A percentile compares a stretch with the other conserved stretches of the same genome.
These are phyloP conservation scores for Eimeria mitis DNA, from an alignment of 169 alveolate species.

Conservation along the genomic window DNA sequence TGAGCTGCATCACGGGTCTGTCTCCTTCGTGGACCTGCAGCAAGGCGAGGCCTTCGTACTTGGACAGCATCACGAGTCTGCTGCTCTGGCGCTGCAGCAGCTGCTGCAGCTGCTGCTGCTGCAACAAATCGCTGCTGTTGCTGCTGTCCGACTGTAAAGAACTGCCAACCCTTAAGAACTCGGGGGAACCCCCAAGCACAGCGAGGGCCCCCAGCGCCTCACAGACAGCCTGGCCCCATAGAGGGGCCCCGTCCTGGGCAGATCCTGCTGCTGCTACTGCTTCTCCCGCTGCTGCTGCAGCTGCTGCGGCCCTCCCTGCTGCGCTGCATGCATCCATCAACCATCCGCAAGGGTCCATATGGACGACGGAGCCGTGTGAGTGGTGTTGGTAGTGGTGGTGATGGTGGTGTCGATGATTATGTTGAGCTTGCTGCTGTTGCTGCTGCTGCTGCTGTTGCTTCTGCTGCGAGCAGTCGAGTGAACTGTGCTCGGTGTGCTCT, in stretches of 20 bases:
- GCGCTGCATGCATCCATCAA: conserved; percentile 19
- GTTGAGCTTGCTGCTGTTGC: background rate
- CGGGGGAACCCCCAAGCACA: conserved; percentile 68
- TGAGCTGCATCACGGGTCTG: conserved; percentile 26
- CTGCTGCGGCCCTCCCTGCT: background rate
- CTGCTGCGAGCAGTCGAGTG: background rate
- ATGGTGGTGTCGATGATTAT: background rate
- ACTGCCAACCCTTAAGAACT: conserved; percentile 75
- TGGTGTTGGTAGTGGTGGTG: conserved; percentile 11
- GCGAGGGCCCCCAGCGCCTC: conserved; percentile 79
- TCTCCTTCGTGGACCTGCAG: conserved; percentile 29
- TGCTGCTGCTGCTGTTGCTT: background rate
- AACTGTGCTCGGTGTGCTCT: background rate
- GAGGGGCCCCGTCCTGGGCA: background rate
- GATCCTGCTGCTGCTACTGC: background rate
- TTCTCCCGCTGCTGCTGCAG: conserved; percentile 31
- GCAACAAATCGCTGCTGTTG: conserved; percentile 35
- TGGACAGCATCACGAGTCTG: conserved; percentile 21
- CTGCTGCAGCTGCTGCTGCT: conserved; percentile 15
- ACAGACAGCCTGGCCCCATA: conserved; percentile 45
- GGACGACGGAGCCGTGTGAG: background rate
- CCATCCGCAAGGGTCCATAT: background rate
- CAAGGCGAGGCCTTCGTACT: conserved; percentile 50
- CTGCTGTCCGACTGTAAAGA: conserved; percentile 23
- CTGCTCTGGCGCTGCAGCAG: conserved; percentile 38